A percentile compares a stretch with the other conserved stretches of the same genome.
These are phyloP conservation scores for Aurinia saxatilis DNA, from an alignment of 345 rosid species.

Conservation along the genomic window DNA sequence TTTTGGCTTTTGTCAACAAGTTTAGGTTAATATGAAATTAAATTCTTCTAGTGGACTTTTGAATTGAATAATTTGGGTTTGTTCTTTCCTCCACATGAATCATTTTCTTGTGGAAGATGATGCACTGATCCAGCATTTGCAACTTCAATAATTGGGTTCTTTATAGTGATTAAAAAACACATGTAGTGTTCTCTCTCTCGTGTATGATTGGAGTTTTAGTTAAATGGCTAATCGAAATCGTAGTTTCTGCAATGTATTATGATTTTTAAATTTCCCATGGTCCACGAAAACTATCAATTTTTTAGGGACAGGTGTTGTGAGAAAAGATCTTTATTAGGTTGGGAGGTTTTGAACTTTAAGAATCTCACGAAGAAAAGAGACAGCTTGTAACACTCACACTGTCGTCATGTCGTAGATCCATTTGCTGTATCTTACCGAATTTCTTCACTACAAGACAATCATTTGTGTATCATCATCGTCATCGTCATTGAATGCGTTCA, in stretches of 20 bases:
- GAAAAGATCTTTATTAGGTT: neutral
- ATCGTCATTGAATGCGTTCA: neutral
- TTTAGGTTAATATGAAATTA: neutral
- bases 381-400: neutral
- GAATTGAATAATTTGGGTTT: neutral
- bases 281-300: neutral
- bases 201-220: neutral
- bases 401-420: constrained; percentile 4
- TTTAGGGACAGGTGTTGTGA: constrained; percentile 10
- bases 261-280: neutral
- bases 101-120: neutral
- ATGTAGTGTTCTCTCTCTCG: too few species aligned
- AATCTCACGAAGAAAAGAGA: constrained; percentile 3
- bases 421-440: constrained; percentile 5
- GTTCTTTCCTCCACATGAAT: neutral
- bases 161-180: neutral
- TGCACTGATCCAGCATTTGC: neutral
- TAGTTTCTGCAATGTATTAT: neutral
- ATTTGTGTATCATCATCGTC: neutral
- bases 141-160: neutral
- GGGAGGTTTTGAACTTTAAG: neutral
- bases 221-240: neutral
- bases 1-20: constrained; percentile 3
- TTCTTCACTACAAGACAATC: constrained; percentile 2
- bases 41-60: neutral